A percentile compares a stretch with the other conserved stretches of the same genome.
These are phyloP conservation scores for Thymus mandschuricus DNA, from an alignment of 257 asterid species.

Conservation along the genomic window DNA sequence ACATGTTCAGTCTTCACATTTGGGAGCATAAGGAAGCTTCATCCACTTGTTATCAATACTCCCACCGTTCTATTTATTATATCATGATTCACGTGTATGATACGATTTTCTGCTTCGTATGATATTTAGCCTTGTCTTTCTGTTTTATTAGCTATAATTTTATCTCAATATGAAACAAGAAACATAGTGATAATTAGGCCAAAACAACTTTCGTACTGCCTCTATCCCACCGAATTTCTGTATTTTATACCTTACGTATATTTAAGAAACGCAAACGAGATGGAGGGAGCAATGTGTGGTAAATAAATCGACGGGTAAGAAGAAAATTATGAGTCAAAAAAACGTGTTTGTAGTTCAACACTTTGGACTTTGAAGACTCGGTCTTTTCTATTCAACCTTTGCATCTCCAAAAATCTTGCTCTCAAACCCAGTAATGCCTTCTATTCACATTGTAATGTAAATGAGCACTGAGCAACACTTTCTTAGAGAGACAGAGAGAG, in stretches of 20 bases:
- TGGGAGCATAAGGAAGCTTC: conserved; percentile 22
- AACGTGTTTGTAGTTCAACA: conserved; percentile 10
- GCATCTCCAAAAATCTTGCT: background rate
- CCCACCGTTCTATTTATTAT: background rate
- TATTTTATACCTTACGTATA: too few relatives aligned
- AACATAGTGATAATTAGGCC: background rate
- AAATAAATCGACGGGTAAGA: background rate
- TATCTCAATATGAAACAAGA: background rate
- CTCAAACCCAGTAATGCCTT: too few relatives aligned
- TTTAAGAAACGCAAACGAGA: too few relatives aligned
- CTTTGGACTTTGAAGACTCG: conserved; percentile 21
- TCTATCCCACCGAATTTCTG: too few relatives aligned
- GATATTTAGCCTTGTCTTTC: background rate
- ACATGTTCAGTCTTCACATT: conserved; percentile 21
- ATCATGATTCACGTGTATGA: background rate
- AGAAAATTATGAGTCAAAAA: background rate
- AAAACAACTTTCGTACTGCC: background rate
- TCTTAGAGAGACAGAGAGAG: too few relatives aligned
- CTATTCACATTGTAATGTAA: too few relatives aligned
- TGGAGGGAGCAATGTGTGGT: too few relatives aligned
- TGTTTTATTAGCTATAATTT: background rate
- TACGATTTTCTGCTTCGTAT: background rate
- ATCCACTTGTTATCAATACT: background rate
- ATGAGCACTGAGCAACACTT: too few relatives aligned
- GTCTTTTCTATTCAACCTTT: background rate